A percentile compares a stretch with the other conserved stretches of the same genome.
Conservation (phyloP, 176 grass and related monocot genomes). For the Carex pumila region DNA sequence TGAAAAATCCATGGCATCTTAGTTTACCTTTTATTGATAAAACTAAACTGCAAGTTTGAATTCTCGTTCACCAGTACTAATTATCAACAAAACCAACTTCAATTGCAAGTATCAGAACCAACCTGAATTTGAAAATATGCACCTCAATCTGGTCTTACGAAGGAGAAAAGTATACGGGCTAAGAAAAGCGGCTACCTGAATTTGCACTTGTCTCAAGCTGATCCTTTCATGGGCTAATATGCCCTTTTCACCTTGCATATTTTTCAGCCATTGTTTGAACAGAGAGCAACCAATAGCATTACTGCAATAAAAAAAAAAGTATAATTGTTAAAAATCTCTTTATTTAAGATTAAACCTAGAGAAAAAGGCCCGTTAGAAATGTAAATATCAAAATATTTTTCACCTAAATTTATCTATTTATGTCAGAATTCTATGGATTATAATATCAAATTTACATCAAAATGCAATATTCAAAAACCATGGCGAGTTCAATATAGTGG, state of each 20-base stretch:
- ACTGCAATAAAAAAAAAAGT: slow-evolving; percentile 20
- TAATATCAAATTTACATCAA: background rate
- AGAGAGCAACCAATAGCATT: slow-evolving; percentile 53
- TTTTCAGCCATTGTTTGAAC: slow-evolving; percentile 75
- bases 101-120: background rate
- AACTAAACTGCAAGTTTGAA: background rate
- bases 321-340: background rate
- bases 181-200: slow-evolving; percentile 47
- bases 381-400: background rate
- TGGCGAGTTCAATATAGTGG: background rate
- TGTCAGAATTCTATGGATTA: background rate
- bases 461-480: background rate
- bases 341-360: background rate
- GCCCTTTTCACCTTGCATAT: slow-evolving; percentile 66
- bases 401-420: background rate
- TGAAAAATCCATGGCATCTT: background rate
- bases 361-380: background rate
- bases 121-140: background rate
- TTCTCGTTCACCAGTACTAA: background rate
- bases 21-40: background rate
- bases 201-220: slow-evolving; percentile 50
- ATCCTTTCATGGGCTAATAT: slow-evolving; percentile 46
- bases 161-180: background rate
- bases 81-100: background rate
- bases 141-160: slow-evolving; percentile 5